Percentiles rank a stretch among this genome's conserved stretches.
These are phyloP conservation scores for Phytophthora syringae DNA, from an alignment of 352 stramenopile species.

Conservation along the genomic window DNA sequence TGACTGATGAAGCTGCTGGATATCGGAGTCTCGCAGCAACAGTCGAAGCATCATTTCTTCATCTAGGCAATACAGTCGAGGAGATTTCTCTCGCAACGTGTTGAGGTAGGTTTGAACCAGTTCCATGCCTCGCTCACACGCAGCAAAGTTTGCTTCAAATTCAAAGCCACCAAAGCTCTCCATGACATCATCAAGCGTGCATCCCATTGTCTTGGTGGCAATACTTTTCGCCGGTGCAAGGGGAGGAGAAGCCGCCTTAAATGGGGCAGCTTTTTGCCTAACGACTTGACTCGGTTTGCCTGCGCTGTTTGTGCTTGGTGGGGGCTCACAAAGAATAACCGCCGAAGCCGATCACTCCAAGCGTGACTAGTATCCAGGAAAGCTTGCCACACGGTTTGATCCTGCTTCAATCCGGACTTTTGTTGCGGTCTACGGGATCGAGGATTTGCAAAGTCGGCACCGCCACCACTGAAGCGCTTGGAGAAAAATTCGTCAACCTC, in stretches of 20 bases:
- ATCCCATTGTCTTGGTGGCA: slow-evolving; percentile 31
- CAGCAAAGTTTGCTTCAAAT: slow-evolving; percentile 45
- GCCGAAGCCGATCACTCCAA: slow-evolving; percentile 52
- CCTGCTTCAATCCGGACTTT: slow-evolving; percentile 21
- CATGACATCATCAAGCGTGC: slow-evolving; percentile 47
- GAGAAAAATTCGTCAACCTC: slow-evolving; percentile 71
- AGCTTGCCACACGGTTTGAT: slow-evolving; percentile 37
- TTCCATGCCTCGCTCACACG: slow-evolving; percentile 46
- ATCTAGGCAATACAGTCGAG: slow-evolving; percentile 48
- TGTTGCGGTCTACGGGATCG: slow-evolving; percentile 11
- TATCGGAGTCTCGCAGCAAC: slow-evolving; percentile 48
- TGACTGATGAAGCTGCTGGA: slow-evolving; percentile 29
- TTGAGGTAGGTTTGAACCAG: slow-evolving; percentile 52
- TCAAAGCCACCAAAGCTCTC: slow-evolving; percentile 65
- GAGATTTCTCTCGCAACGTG: slow-evolving; percentile 42
- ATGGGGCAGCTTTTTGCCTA: slow-evolving; percentile 10
- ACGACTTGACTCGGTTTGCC: background rate
- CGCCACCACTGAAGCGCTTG: slow-evolving; percentile 21
- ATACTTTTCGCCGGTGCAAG: slow-evolving; percentile 7
- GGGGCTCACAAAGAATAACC: slow-evolving; percentile 47
- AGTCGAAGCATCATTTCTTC: slow-evolving; percentile 50
- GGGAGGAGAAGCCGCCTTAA: background rate
- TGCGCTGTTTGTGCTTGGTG: slow-evolving; percentile 12
- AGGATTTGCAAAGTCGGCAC: slow-evolving; percentile 22
- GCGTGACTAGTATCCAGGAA: slow-evolving; percentile 43